phyloP scores from a whole-genome alignment of 2,329 filamentous ascomycete species.

The Pyrenophora graminea region DNA sequence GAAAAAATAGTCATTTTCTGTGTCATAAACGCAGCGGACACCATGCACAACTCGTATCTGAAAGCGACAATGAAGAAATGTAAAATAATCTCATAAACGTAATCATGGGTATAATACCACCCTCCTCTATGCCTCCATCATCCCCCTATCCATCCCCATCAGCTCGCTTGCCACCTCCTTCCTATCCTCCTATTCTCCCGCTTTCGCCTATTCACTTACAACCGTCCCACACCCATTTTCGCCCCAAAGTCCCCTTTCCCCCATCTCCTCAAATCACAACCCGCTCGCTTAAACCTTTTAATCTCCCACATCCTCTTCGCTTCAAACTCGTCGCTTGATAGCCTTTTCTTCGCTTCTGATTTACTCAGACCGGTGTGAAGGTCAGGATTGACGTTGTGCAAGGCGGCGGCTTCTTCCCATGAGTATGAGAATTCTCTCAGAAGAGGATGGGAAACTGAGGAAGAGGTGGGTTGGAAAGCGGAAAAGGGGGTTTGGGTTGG shows the following conservation, averaged over 20 bases:
- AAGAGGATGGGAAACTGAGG: constrained; percentile 16
- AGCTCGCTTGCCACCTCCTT: background rate
- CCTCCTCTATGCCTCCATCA: background rate
- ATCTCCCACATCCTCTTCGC: constrained; percentile 38
- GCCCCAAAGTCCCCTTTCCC: constrained; percentile 46
- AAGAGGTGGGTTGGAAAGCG: no score
- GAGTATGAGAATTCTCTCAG: constrained; percentile 39
- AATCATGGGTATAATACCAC: background rate
- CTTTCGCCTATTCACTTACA: constrained; percentile 18
- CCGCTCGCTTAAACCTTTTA: constrained; percentile 40
- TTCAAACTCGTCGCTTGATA: constrained; percentile 34
- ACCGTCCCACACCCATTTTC: constrained; percentile 38
- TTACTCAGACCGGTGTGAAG: constrained; percentile 20
- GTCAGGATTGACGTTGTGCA: constrained; percentile 24
- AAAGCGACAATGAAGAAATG: no score
- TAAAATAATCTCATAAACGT: no score
- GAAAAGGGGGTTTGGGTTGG: constrained; percentile 34
- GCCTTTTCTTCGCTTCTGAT: constrained; percentile 28
- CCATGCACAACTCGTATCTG: background rate
- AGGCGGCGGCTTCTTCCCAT: constrained; percentile 34
- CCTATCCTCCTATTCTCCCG: no score
- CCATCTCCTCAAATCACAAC: constrained; percentile 40
- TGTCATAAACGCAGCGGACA: background rate
- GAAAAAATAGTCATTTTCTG: no score
- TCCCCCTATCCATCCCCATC: background rate